Evolutionary conservation across 441 rosid species (phyloP).

Genomic region (Gossypium trilobum): DNA sequence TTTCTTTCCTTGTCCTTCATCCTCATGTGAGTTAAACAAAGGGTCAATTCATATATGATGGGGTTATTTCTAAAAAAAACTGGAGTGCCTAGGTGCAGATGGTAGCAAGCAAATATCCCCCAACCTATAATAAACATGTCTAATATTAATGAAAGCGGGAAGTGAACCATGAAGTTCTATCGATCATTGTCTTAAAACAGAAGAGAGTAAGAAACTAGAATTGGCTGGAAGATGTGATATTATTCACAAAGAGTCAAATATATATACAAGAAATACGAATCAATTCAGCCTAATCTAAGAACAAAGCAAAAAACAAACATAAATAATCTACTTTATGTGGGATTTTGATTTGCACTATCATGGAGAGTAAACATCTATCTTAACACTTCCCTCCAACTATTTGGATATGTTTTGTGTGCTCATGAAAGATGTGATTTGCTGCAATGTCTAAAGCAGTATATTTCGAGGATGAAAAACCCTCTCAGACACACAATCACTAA

Average conservation of each 20-base stretch:
- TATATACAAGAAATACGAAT: not conserved
- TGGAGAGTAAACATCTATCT: not conserved
- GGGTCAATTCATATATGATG: not conserved
- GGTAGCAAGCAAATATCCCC: not conserved
- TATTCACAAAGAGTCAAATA: not conserved
- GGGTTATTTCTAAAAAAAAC: not conserved
- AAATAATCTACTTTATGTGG: not conserved
- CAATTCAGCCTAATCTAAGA: not conserved
- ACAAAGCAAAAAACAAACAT: not conserved
- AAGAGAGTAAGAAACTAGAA: not conserved
- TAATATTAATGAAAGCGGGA: constrained; percentile 73
- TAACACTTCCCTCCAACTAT: too few relatives aligned
- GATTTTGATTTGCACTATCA: not conserved
- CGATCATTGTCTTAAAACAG: constrained; percentile 29
- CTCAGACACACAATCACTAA: not conserved
- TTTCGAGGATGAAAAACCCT: not conserved
- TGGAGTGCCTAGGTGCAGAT: not conserved
- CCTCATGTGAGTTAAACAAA: not conserved
- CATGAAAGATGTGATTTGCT: too few relatives aligned
- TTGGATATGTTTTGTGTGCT: too few relatives aligned
- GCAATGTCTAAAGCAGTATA: too few relatives aligned
- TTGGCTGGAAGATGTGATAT: not conserved
- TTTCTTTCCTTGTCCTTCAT: not conserved
- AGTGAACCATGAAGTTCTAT: constrained; percentile 71
- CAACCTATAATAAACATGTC: constrained; percentile 11